Evolutionary conservation across 2,329 filamentous ascomycete genomes (phyloP).

Genomic region (Alternaria burnsii): DNA sequence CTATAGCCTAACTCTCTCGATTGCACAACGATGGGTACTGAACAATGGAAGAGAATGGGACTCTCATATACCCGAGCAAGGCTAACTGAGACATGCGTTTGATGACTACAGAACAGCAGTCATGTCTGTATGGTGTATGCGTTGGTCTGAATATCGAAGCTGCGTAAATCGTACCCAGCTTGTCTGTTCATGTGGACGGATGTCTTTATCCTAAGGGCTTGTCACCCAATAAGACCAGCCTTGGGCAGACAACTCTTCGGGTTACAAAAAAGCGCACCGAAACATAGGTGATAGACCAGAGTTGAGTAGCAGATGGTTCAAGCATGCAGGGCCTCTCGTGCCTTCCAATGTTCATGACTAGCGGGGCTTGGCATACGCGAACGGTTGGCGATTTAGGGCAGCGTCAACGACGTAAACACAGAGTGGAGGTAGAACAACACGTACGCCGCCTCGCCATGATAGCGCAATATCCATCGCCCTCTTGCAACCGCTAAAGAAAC

Average conservation of each 20-base stretch:
- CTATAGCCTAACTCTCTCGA: background rate
- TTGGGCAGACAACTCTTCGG: background rate
- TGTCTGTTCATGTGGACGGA: background rate
- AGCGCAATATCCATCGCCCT: slow-evolving; percentile 25
- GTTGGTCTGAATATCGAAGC: background rate
- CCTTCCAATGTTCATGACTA: slow-evolving; percentile 11
- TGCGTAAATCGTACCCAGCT: background rate
- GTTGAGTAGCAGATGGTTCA: background rate
- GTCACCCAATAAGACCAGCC: background rate
- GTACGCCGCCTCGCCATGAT: slow-evolving; percentile 43
- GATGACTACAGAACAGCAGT: background rate
- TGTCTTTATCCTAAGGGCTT: background rate
- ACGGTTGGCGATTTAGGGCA: slow-evolving; percentile 26
- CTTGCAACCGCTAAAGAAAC: slow-evolving; percentile 31
- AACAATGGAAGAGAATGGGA: background rate
- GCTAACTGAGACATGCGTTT: background rate
- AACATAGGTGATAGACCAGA: no score
- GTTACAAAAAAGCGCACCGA: background rate
- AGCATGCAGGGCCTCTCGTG: background rate
- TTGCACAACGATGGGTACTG: background rate
- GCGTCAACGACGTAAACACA: slow-evolving; percentile 20
- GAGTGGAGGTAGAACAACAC: slow-evolving; percentile 27
- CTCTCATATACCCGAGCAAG: no score
- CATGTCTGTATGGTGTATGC: background rate
- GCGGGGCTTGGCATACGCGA: slow-evolving; percentile 25